These are phyloP conservation scores for Euphorbia peplus DNA, from an alignment of 345 rosid species.

Conservation along the genomic window DNA sequence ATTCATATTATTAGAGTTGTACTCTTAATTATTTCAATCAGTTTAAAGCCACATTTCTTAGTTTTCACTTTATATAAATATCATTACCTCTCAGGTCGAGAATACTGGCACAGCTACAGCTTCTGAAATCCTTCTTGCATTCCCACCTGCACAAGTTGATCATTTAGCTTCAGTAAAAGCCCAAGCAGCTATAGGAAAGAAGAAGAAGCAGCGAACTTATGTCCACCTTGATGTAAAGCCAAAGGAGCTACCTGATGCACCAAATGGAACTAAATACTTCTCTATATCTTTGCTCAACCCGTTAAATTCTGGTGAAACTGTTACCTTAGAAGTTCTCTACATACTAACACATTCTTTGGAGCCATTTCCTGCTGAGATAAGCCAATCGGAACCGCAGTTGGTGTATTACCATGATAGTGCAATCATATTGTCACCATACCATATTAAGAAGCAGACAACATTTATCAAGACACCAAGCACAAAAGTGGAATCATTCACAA, in stretches of 20 bases:
- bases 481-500: conserved; percentile 87
- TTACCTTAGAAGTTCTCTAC: conserved; percentile 79
- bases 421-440: conserved; percentile 68
- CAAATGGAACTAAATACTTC: conserved; percentile 65
- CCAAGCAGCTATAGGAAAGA: conserved; percentile 58
- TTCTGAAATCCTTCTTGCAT: conserved; percentile 78
- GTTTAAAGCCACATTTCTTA: not conserved
- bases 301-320: conserved; percentile 55
- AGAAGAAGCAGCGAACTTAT: conserved; percentile 74
- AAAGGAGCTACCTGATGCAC: conserved; percentile 61
- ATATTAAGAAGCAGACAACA: conserved; percentile 68
- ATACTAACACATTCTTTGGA: conserved; percentile 75
- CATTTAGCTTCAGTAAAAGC: conserved; percentile 77
- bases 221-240: conserved; percentile 59
- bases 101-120: conserved; percentile 61
- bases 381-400: conserved; percentile 91
- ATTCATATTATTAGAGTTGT: not conserved
- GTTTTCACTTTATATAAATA: not conserved
- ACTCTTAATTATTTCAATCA: not conserved
- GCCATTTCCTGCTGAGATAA: conserved; percentile 88
- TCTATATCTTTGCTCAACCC: conserved; percentile 50
- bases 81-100: conserved; percentile 57
- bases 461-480: conserved; percentile 75
- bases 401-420: conserved; percentile 86
- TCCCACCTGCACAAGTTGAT: conserved; percentile 67